phyloP scores from a whole-genome alignment of 352 stramenopile species.

The Phytophthora citrophthora region DNA sequence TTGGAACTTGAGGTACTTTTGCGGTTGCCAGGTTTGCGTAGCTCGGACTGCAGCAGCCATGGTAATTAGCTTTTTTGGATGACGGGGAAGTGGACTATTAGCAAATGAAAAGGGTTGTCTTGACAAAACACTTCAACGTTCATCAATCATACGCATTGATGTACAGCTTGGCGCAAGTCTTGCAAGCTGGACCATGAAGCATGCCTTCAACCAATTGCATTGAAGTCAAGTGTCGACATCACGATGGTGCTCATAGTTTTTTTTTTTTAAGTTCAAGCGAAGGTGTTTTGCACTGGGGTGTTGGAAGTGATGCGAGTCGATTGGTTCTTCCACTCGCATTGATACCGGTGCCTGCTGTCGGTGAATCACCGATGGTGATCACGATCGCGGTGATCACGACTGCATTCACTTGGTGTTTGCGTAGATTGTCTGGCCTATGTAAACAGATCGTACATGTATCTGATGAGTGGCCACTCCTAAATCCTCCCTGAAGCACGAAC shows the following conservation, averaged over 20 bases:
- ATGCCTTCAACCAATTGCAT: not conserved
- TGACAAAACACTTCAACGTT: not conserved
- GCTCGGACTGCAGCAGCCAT: slow-evolving; percentile 26
- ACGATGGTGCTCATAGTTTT: too few relatives aligned
- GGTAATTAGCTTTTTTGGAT: not conserved
- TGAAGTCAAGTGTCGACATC: too few relatives aligned
- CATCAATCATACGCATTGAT: slow-evolving; percentile 7
- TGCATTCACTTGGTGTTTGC: slow-evolving; percentile 22
- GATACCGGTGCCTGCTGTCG: too few relatives aligned
- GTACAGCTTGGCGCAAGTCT: too few relatives aligned
- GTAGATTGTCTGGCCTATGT: slow-evolving; percentile 13
- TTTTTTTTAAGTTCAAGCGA: too few relatives aligned
- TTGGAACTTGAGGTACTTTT: slow-evolving; percentile 74
- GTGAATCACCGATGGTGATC: not conserved
- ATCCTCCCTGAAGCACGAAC: slow-evolving; percentile 1
- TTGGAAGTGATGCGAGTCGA: too few relatives aligned
- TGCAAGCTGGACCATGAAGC: too few relatives aligned
- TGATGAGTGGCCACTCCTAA: slow-evolving; percentile 13
- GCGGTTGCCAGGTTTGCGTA: slow-evolving; percentile 55
- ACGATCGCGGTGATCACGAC: not conserved
- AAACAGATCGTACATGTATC: not conserved
- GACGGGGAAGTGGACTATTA: not conserved
- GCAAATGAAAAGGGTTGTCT: not conserved
- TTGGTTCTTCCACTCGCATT: too few relatives aligned
- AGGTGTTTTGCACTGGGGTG: too few relatives aligned